Evolutionary conservation across 495 filamentous ascomycete species (phyloP).

Genomic region (Staphylotrichum longicolle): DNA sequence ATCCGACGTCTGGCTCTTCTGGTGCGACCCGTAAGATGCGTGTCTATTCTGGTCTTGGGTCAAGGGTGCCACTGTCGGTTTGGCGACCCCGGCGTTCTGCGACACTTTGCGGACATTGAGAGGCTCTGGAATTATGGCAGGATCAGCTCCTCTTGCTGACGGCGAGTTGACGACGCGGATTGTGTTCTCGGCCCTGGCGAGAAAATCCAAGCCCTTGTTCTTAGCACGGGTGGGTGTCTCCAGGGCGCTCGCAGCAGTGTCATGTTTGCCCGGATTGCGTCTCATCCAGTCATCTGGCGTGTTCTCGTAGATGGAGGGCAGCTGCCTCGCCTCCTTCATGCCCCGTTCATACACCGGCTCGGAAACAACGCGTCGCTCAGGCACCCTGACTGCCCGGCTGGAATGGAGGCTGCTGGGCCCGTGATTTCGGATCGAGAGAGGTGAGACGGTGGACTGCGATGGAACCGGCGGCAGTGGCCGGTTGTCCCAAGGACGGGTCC

Average conservation of each 20-base stretch:
- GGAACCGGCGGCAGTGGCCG: slow-evolving; percentile 55
- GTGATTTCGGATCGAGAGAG: slow-evolving; percentile 23
- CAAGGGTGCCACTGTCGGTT: neutral
- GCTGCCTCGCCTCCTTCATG: slow-evolving; percentile 36
- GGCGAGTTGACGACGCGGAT: slow-evolving; percentile 52
- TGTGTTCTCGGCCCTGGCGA: slow-evolving; percentile 42
- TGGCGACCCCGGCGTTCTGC: slow-evolving; percentile 3
- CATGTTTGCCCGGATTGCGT: slow-evolving; percentile 32
- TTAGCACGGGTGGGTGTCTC: slow-evolving; percentile 35
- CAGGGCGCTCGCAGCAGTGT: slow-evolving; percentile 31
- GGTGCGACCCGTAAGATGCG: slow-evolving; percentile 14
- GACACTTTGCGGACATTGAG: slow-evolving; percentile 53
- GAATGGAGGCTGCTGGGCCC: slow-evolving; percentile 10
- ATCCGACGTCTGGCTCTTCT: neutral
- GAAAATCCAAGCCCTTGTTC: slow-evolving; percentile 36
- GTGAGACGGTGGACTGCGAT: slow-evolving; percentile 43
- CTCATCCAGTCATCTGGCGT: slow-evolving; percentile 32
- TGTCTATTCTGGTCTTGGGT: slow-evolving; percentile 7
- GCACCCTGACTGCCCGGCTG: neutral
- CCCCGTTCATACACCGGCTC: slow-evolving; percentile 52
- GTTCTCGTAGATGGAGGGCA: slow-evolving; percentile 55
- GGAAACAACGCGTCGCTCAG: slow-evolving; percentile 44
- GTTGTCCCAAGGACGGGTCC: slow-evolving; percentile 33
- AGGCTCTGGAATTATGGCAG: slow-evolving; percentile 37
- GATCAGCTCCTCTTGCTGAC: slow-evolving; percentile 20